Conservation (phyloP, 2,329 filamentous ascomycete species). For the Pestalotiopsis sp. region DNA sequence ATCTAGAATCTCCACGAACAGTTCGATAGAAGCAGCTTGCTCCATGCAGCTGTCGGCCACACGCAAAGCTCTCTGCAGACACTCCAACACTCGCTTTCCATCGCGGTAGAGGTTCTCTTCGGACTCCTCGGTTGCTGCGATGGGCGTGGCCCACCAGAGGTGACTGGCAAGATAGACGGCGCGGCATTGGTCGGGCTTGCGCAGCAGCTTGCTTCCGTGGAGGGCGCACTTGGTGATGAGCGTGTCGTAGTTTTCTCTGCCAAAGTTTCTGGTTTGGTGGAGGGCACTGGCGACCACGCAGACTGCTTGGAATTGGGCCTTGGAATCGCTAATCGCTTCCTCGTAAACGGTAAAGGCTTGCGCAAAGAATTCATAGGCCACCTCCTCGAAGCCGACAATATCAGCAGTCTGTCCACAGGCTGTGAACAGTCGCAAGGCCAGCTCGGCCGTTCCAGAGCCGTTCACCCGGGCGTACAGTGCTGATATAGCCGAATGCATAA, state of each 20-base stretch:
- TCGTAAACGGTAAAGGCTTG: constrained; percentile 99
- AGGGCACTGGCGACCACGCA: constrained; percentile 90
- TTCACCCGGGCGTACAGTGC: constrained; percentile 87
- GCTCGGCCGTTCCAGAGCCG: constrained; percentile 76
- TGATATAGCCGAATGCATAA: constrained; percentile 87
- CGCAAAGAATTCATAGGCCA: constrained; percentile 96
- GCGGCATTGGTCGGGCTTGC: constrained; percentile 97
- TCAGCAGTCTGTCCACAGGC: constrained; percentile 92
- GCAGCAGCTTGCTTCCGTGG: constrained; percentile 93
- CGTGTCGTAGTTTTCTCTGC: constrained; percentile 97
- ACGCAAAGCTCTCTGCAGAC: constrained; percentile 89
- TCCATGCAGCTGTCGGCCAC: constrained; percentile 99
- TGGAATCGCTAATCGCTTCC: constrained; percentile 91
- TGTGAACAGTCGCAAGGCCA: constrained; percentile 87
- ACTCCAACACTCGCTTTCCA: constrained; percentile 95
- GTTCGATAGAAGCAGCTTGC: constrained; percentile 91
- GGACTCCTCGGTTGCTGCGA: constrained; percentile 74
- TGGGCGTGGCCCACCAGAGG: constrained; percentile 95
- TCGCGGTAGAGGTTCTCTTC: constrained; percentile 87
- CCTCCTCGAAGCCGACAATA: constrained; percentile 89
- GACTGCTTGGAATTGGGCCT: constrained; percentile 97
- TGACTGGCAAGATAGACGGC: constrained; percentile 97
- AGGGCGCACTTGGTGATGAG: constrained; percentile 97
- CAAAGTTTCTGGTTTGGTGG: constrained; percentile 87
- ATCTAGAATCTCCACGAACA: constrained; percentile 98